Base-by-base conservation (phyloP, 306 rosid genomes). In the Psophocarpus tetragonolobus region DNA sequence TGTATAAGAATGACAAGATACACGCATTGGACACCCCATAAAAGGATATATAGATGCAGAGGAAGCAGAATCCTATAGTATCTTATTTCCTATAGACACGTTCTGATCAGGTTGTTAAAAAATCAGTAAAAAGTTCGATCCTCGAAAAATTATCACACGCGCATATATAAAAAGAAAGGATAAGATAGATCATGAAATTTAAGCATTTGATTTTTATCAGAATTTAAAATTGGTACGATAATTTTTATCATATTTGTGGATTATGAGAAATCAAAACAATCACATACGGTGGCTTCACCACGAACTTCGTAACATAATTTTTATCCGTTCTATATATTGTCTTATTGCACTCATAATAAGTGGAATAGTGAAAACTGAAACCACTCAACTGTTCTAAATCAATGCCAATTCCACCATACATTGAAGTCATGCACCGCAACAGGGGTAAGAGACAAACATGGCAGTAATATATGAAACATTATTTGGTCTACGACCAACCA, bases 401-500 rank as follows among this genome's bases (percentile, higher is more conserved):
- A 76, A 54, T 36, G 73, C 11, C 36, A 56, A 64, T 12, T 61
- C 74, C 60, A 71, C 30, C 47, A 70, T 6, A 7, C 14, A 44
- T 41, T 27, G 27, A 61, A 57, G 54, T 32, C 51, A 18, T 58
- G 45, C 70, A 69, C 51, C 70, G 70, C 39, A 78, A 39, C 54
- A 68, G 29, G 36, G 27, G 30, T 11, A 39, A 77, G 36, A 68
- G 5, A 30, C 76, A 29, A 20, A 13, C 26, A 73, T 58, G 18
- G 54, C 69, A 69, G 21, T 21, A 35, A 23, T 1, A 6, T 4
- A 44, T 8, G 30, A 51, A 45, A 51, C 79, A 38, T 20, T 1
- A 17, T 6, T 6, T 38, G 33, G 76, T 51, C 90, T 91, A 91
- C 1, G 97, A 91, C 97, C 98, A 92, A 53, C 97, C 97, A 30